Base-by-base conservation (phyloP, 2,329 filamentous ascomycete genomes). In the Nemania sp. region DNA sequence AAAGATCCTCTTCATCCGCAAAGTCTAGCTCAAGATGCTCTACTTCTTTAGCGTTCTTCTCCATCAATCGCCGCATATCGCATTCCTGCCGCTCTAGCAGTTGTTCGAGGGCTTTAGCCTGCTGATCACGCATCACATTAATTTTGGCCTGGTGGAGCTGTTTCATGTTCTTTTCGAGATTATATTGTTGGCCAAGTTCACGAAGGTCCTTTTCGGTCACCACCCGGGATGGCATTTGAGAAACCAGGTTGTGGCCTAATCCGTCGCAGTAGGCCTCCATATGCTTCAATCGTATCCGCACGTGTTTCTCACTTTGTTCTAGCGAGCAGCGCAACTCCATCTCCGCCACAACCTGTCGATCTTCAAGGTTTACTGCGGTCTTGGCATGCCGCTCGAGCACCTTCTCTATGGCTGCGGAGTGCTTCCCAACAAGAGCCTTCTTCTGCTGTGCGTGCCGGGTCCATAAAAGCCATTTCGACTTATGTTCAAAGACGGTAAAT, bases 191-290 rank as follows among this genome's bases (percentile, higher is more conserved):
- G 8, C 78, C 78, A 3, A 86, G 73, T 64, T 84, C 80, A 28
- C 79, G 76, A 17, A 83, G 70, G 59, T 86, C 80, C 40, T 79
- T 75, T 63, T 84, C 80, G 2, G 83, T 86, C 14, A 86, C 81
- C 1, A 78, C 70, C 6, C 83, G 73, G 1, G 72, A 70, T 3
- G 80, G 79, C 67, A 80, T 74, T 3, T 66, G 52, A 2, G 67
- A 61, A 28, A 63, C 69, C 2, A 70, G 68, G 20, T 67, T 73
- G 26, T 73, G 73, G 3, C 79, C 80, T 1, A 81, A 68, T 3
- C 77, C 77, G 54, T 82, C 77, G 62, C 83, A 86, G 66, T 86
- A 86, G 5, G 82, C 83, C 61, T 86, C 83, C 83, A 86, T 86
- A 60, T 86, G 80, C 64, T 78, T 80, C n/a, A 86, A 71, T 12